phyloP scores from a whole-genome alignment of 345 rosid species.

The Eucalyptus paniculata region DNA sequence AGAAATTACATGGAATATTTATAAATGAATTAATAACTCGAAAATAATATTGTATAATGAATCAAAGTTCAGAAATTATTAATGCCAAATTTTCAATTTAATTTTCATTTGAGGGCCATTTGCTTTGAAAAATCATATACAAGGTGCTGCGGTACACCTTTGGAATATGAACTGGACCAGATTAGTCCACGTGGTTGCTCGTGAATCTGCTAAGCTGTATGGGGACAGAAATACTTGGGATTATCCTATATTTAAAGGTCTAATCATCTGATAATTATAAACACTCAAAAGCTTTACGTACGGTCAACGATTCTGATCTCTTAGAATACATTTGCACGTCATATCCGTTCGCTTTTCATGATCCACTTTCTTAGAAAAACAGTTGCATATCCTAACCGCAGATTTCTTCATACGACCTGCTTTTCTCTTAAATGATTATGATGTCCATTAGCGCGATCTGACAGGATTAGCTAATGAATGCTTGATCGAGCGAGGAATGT shows the following conservation, averaged over 20 bases:
- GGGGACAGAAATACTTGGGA: rapidly evolving
- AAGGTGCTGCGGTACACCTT: rapidly evolving
- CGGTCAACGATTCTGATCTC: neutral
- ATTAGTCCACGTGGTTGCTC: neutral
- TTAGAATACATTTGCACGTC: rapidly evolving
- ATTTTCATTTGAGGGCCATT: neutral
- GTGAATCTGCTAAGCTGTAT: neutral
- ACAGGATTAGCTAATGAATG: rapidly evolving
- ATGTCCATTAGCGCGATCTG: rapidly evolving
- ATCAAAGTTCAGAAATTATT: rapidly evolving
- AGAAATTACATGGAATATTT: neutral
- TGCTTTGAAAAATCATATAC: neutral
- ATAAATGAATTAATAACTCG: rapidly evolving
- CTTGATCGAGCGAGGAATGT: neutral
- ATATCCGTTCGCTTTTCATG: rapidly evolving
- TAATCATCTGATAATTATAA: rapidly evolving
- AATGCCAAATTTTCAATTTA: rapidly evolving
- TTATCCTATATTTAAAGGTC: neutral
- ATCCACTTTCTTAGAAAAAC: neutral
- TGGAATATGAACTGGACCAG: neutral
- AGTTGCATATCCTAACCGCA: rapidly evolving
- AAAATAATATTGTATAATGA: rapidly evolving
- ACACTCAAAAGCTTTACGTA: neutral
- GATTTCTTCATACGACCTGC: rapidly evolving
- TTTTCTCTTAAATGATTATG: rapidly evolving